Evolutionary conservation across 1,284 basidiomycete genomes (phyloP).

Genomic region (Wallemia ichthyophaga): DNA sequence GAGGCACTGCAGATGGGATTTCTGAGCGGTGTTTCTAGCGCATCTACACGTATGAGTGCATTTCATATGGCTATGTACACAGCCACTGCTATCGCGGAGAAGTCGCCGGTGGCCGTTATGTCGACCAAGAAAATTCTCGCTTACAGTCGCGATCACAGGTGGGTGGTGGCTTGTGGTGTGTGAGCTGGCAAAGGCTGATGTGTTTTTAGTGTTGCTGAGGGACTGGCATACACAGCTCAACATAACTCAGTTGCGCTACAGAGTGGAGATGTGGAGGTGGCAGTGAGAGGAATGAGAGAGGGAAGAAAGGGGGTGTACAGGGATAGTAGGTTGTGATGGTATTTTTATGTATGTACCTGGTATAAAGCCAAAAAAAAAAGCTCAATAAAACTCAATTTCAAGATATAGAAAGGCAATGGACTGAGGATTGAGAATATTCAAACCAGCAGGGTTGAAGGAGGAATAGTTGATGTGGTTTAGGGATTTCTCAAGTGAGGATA

Average conservation of each 20-base stretch:
- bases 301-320: background rate
- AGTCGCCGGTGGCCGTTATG: constrained; percentile 50
- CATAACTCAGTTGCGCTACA: background rate
- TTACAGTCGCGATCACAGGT: constrained; percentile 7
- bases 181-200: background rate
- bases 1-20: constrained; percentile 49
- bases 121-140: constrained; percentile 47
- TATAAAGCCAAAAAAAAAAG: no score
- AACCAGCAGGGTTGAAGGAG: background rate
- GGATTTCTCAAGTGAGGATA: background rate
- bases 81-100: constrained; percentile 35
- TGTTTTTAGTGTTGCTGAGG: background rate
- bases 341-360: background rate
- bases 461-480: background rate
- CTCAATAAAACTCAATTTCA: background rate
- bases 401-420: background rate
- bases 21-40: constrained; percentile 28
- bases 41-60: constrained; percentile 18
- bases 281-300: background rate
- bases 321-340: background rate
- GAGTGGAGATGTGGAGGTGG: background rate
- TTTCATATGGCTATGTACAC: constrained; percentile 25
- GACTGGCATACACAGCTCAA: background rate
- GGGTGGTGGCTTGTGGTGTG: background rate
- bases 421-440: background rate